Evolutionary conservation across 1,284 basidiomycete species (phyloP).

Genomic region (Microbotryum scabiosae): DNA sequence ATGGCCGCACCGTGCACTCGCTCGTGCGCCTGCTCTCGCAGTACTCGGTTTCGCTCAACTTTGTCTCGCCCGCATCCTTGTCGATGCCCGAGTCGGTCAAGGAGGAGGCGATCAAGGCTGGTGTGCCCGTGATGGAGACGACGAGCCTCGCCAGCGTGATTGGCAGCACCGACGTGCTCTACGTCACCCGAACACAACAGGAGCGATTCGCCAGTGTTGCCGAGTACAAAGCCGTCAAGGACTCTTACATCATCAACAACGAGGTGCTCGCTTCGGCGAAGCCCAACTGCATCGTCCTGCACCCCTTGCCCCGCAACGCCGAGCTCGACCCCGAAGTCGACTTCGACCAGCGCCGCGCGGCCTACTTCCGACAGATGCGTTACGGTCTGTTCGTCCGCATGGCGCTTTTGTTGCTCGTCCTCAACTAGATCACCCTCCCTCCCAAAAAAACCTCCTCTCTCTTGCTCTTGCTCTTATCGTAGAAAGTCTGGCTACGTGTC

Average conservation of each 20-base stretch:
- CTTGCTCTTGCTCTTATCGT: too few relatives aligned
- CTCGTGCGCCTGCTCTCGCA: slow-evolving; percentile 85
- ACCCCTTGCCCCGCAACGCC: slow-evolving; percentile 88
- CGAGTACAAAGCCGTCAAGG: slow-evolving; percentile 87
- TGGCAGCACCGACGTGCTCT: slow-evolving; percentile 89
- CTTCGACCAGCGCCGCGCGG: slow-evolving; percentile 86
- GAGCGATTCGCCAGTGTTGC: slow-evolving; percentile 77
- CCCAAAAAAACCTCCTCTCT: too few relatives aligned
- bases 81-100: slow-evolving; percentile 86
- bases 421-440: background rate
- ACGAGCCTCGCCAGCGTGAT: slow-evolving; percentile 84
- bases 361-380: slow-evolving; percentile 98
- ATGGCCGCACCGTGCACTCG: slow-evolving; percentile 94
- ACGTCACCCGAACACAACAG: slow-evolving; percentile 92
- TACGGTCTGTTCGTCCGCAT: slow-evolving; percentile 81
- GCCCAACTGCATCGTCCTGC: slow-evolving; percentile 96
- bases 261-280: slow-evolving; percentile 54
- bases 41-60: slow-evolving; percentile 81
- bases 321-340: slow-evolving; percentile 99
- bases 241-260: slow-evolving; percentile 88
- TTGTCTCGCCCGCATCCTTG: slow-evolving; percentile 84
- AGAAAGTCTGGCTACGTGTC: too few relatives aligned
- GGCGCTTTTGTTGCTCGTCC: slow-evolving; percentile 4
- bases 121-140: slow-evolving; percentile 68
- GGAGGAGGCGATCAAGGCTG: slow-evolving; percentile 68